Evolutionary conservation across 73 alveolate genomes (phyloP), one percentile per base, ranked within the genome.

Genomic region (Uronychia setigera): DNA sequence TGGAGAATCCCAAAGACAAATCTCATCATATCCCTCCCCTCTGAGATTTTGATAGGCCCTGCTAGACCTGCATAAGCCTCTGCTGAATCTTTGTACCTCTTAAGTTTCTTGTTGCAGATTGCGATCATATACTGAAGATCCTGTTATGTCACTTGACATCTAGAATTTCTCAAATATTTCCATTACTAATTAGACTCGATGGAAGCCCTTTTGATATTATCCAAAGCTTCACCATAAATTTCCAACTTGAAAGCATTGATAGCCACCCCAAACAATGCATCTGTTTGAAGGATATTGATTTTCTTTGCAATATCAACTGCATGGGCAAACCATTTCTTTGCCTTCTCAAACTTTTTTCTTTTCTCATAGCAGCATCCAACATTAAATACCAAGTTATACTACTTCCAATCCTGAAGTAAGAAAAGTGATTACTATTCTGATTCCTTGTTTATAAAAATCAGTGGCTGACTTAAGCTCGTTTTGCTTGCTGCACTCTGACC

Each of bases 351-450:
- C 59, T 30, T 82, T 30, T 82, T 74, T 33, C 29, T 29, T 34
- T 32, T 35, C 59, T 77, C 90, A 77, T 74, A 83, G 80, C 92
- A 89, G 35, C 95, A 89, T 33, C 89, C 95, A 0, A 89, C 32
- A 80, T 89, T 89, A 74, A 83, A 83, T 0, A 83, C 60, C 30
- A 83, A 84, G 30, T 85, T 89, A 82, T 25, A 26, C 34, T 74
- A 79, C 9, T 26, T 32, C 35, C 59, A 46, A 74, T 82, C 79
- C 67, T 46, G n/a, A 5, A 46, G 67, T 46, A 46, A n/a, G n/a
- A n/a, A 46, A 46, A 46, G 5, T 46, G 19, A 46, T 19, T 46
- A 46, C 67, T 0, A 84, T 29, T 60, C 84, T 78, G 0, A 89
- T 60, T 32, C 92, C 95, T 79, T 84, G 80, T 33, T 74, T 83